Base-by-base conservation (phyloP, 805 yeast genomes). In the Cyberlindnera mississippiensis region DNA sequence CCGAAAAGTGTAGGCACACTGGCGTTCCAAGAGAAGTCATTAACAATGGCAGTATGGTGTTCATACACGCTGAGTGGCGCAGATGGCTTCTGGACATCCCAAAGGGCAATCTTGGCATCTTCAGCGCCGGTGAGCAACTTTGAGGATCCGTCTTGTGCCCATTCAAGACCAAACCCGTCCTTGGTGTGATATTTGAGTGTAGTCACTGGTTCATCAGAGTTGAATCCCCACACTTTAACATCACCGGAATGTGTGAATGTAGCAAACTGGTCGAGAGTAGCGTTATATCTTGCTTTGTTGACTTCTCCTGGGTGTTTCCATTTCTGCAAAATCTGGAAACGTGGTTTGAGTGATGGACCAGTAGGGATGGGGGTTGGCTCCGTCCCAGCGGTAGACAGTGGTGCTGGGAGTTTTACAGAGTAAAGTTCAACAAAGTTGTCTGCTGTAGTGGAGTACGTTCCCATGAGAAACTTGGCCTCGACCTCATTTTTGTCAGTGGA, bases 121-220 rank as follows among this genome's bases (percentile, higher is more conserved):
- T 76, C 78, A 4, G 87, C 72, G 2, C 86, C 85, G 2, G 89
- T 70, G 11, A 80, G 64, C 24, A 88, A 69, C 45, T 61, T 61
- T 30, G 73, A 67, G 20, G 61, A 61, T n/a, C 51, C 27, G 4
- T 70, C 28, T 28, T 16, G 66, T 42, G 74, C 66, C 95, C 95
- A 87, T 47, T 81, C 80, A 37, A 88, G 62, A 2, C 82, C 85
- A 56, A 71, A 78, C 1, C 95, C 95, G 51, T 82, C 88, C 41
- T 64, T 68, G 11, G 67, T 63, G 62, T 87, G 95, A 55, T 67
- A 75, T 45, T 71, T 71, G 39, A 77, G 70, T 4, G 63, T 57
- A 8, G 48, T 43, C 28, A 52, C 46, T 4, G 20, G 14, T 6
- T 46, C 38, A 4, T 51, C 45, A 14, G 56, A 55, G 18, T 58